Percentiles rank a stretch among this genome's conserved stretches.
phyloP scores from a whole-genome alignment of 345 rosid genomes.

The thale cress (Arabidopsis thaliana) region DNA sequence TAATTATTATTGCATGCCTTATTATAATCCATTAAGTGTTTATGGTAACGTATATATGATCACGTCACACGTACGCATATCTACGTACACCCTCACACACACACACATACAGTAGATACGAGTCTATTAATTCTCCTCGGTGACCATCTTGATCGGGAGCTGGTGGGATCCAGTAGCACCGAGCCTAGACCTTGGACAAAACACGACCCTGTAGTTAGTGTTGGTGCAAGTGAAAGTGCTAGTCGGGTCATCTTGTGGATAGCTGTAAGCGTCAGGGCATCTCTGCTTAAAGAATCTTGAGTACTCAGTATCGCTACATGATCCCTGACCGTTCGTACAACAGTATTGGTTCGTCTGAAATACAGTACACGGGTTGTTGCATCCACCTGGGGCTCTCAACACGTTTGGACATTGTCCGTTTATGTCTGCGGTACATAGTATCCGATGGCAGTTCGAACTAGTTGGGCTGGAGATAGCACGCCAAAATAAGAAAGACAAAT shows the following conservation, averaged over 20 bases:
- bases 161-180: neutral
- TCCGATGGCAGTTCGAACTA: constrained; percentile 43
- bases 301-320: constrained; percentile 27
- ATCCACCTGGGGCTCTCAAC: constrained; percentile 46
- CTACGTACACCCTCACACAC: neutral
- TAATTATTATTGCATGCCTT: constrained; percentile 22
- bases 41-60: constrained; percentile 2
- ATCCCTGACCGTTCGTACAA: constrained; percentile 49
- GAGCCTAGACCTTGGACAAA: constrained; percentile 46
- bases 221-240: constrained; percentile 51
- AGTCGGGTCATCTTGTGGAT: constrained; percentile 50
- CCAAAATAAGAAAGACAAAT: neutral
- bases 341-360: constrained; percentile 55
- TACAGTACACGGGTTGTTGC: constrained; percentile 61
- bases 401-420: constrained; percentile 62
- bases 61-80: neutral
- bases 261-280: constrained; percentile 52
- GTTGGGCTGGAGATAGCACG: constrained; percentile 48
- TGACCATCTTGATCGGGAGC: constrained; percentile 43
- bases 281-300: constrained; percentile 49
- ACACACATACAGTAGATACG: neutral
- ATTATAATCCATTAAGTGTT: constrained; percentile 32
- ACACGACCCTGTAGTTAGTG: constrained; percentile 52
- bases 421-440: constrained; percentile 58
- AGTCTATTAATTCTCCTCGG: constrained; percentile 27